Base-by-base conservation (phyloP, 805 yeast genomes). In the Lachancea lanzarotensis region DNA sequence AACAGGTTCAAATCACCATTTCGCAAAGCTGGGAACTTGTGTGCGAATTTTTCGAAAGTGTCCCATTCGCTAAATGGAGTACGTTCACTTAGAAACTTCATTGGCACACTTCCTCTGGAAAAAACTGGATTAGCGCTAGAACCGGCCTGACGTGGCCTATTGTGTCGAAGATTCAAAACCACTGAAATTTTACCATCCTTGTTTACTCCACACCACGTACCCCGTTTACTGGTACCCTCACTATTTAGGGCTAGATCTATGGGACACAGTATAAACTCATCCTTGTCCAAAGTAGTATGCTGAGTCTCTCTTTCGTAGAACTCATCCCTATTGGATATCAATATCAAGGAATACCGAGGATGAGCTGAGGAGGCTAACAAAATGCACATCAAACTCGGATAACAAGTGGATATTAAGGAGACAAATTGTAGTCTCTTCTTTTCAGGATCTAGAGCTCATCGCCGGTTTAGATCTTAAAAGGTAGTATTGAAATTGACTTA, bases 121-220 rank as follows among this genome's bases (percentile, higher is more conserved):
- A 27, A 36, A 5, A 2, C 16, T 22, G 38, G 5, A 11, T n/a
- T 10, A 60, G 54, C 1, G 55, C 54, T 42, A 53, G 53, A n/a
- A 6, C 19, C 35, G 46, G n/a, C 11, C 49, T 48, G 51, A 40
- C 56, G 7, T 50, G 45, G 6, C 65, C 62, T 9, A 53, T 84
- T 93, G 39, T 85, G 67, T 59, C 53, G 57, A 31, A 77, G 80
- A 59, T 91, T 91, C 15, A 93, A 81, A 22, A 91, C 71, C 2
- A 84, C 84, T 0, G 95, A 84, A 1, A 90, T 46, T 47, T 73
- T 71, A 0, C 87, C 87, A 2, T 53, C 59, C 26, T 68, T 68
- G 34, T 78, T 72, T 1, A 84, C 73, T 0, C 95, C 97, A 1
- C 87, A 77, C 98, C 98, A 93, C 0, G 97, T 86, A 1, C 98